Evolutionary conservation across 2,329 filamentous ascomycete species (phyloP).

Genomic region (Zymoseptoria ardabiliae): DNA sequence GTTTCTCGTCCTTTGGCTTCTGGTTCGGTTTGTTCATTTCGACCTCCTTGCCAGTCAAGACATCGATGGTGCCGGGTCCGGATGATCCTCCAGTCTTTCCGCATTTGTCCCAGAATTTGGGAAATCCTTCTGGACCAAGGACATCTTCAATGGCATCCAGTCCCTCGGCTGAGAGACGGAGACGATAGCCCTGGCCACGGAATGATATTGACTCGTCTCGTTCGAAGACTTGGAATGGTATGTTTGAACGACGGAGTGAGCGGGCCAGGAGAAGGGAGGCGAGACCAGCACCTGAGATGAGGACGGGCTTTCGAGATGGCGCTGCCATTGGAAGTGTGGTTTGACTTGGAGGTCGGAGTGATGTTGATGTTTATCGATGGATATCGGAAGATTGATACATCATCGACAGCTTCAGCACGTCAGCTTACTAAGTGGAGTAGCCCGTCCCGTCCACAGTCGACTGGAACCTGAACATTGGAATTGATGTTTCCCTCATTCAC

Average conservation of each 20-base stretch:
- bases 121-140: constrained; percentile 31
- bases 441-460: too few species aligned
- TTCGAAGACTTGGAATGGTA: constrained; percentile 37
- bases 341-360: neutral
- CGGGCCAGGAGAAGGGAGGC: constrained; percentile 34
- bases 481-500: neutral
- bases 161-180: constrained; percentile 51
- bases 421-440: too few species aligned
- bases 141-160: constrained; percentile 55
- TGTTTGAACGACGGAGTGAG: constrained; percentile 28
- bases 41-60: constrained; percentile 43
- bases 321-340: constrained; percentile 2
- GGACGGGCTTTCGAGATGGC: constrained; percentile 31
- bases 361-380: neutral
- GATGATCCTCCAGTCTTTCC: constrained; percentile 51
- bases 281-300: constrained; percentile 37
- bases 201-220: constrained; percentile 45
- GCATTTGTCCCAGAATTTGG: constrained; percentile 52
- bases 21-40: constrained; percentile 2
- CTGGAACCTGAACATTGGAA: neutral
- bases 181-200: constrained; percentile 56
- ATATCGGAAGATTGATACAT: too few species aligned
- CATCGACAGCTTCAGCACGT: too few species aligned
- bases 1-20: constrained; percentile 17
- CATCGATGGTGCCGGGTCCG: constrained; percentile 47